phyloP scores from a whole-genome alignment of 768 basidiomycete species.

The Amyloporia xantha region DNA sequence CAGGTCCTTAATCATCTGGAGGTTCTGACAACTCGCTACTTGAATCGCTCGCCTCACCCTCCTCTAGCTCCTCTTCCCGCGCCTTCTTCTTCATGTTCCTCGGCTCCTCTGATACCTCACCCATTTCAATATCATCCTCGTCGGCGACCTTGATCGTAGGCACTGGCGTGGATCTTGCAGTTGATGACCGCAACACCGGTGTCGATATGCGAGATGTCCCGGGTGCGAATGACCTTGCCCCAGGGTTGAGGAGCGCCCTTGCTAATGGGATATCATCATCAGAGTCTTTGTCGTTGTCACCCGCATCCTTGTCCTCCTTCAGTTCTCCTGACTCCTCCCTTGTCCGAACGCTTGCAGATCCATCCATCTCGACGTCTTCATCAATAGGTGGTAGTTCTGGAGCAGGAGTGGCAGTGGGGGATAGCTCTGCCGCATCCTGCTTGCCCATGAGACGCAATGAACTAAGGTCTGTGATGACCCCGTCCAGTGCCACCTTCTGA shows the following conservation, averaged over 20 bases:
- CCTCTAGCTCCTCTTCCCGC: slow-evolving; percentile 67
- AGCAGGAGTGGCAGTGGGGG: slow-evolving; percentile 44
- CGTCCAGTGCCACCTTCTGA: slow-evolving; percentile 63
- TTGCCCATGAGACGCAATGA: slow-evolving; percentile 64
- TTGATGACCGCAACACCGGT: slow-evolving; percentile 12
- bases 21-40: slow-evolving; percentile 75
- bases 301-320: slow-evolving; percentile 32
- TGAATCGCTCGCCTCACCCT: slow-evolving; percentile 79
- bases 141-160: slow-evolving; percentile 41
- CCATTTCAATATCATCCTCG: slow-evolving; percentile 83
- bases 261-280: slow-evolving; percentile 29
- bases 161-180: slow-evolving; percentile 8
- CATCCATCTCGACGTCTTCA: slow-evolving; percentile 20
- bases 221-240: slow-evolving; percentile 28
- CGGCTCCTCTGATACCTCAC: slow-evolving; percentile 76
- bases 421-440: slow-evolving; percentile 42
- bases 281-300: slow-evolving; percentile 32
- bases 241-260: slow-evolving; percentile 26
- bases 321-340: slow-evolving; percentile 19
- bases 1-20: slow-evolving; percentile 43
- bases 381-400: slow-evolving; percentile 29
- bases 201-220: slow-evolving; percentile 21
- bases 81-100: slow-evolving; percentile 44
- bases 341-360: slow-evolving; percentile 10
- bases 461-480: slow-evolving; percentile 55